Conservation (phyloP, 169 alveolate genomes). For the Fabrea salina region DNA sequence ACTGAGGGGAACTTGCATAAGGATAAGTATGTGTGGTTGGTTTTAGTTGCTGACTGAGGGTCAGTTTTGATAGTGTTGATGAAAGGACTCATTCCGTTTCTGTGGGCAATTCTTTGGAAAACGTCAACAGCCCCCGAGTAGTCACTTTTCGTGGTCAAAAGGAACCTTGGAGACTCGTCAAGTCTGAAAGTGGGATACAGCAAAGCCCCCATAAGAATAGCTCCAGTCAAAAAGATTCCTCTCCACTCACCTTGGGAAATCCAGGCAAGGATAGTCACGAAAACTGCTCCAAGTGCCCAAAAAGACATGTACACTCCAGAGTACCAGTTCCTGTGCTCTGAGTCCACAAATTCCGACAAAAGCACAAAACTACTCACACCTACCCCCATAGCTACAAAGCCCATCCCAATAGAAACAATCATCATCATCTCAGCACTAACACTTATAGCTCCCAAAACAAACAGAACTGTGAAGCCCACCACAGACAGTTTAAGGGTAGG, state of each 20-base stretch:
- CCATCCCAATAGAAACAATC: neutral
- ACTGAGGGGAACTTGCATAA: neutral
- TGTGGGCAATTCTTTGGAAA: neutral
- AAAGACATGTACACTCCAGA: neutral
- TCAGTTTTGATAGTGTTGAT: neutral
- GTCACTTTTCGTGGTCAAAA: neutral
- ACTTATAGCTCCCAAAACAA: neutral
- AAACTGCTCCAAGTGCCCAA: neutral
- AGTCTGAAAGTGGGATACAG: neutral
- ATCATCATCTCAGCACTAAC: neutral
- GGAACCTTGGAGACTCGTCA: slow-evolving; percentile 1
- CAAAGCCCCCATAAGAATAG: neutral
- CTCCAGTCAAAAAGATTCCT: neutral
- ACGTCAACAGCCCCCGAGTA: neutral
- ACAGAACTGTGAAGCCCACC: neutral
- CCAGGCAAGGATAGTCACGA: neutral
- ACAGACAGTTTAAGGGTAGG: neutral
- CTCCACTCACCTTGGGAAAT: neutral
- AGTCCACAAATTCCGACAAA: neutral
- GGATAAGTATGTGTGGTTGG: neutral
- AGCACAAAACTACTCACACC: neutral
- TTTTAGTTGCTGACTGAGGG: neutral
- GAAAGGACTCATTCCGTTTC: neutral
- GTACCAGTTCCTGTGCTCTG: neutral
- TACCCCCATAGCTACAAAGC: neutral